These are phyloP conservation scores for Lipomyces sp. DNA, from an alignment of 805 yeast species.

Conservation along the genomic window DNA sequence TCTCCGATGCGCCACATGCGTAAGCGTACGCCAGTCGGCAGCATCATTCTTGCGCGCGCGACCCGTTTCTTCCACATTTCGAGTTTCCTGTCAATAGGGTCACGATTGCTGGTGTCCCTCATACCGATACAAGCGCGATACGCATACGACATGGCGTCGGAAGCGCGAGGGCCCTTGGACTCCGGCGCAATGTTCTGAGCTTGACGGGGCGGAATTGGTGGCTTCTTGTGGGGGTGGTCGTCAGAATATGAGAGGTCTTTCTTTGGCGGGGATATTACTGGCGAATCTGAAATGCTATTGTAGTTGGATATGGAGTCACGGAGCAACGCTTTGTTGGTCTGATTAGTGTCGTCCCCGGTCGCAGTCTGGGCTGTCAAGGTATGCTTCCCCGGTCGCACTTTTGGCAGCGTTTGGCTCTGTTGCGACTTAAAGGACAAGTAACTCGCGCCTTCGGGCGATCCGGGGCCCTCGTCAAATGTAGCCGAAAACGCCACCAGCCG, in stretches of 20 bases:
- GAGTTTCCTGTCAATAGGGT: conserved; percentile 53
- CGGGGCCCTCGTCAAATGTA: conserved; percentile 24
- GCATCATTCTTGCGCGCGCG: conserved; percentile 48
- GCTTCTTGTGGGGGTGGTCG: conserved; percentile 5
- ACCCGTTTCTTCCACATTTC: conserved; percentile 64
- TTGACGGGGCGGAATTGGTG: conserved; percentile 30
- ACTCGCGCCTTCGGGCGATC: conserved; percentile 25
- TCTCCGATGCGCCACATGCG: conserved; percentile 53
- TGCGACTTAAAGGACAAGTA: conserved; percentile 15
- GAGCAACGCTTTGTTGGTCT: background rate
- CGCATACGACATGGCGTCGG: conserved; percentile 27
- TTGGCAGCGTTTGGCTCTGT: conserved; percentile 4
- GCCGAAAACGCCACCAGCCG: conserved; percentile 32
- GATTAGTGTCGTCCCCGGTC: background rate
- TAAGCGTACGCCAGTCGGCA: conserved; percentile 51
- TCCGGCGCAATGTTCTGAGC: conserved; percentile 10
- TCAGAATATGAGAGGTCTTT: conserved; percentile 9
- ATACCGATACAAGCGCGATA: conserved; percentile 32
- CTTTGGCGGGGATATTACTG: background rate
- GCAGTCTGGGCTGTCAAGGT: background rate
- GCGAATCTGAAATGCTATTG: conserved; percentile 13
- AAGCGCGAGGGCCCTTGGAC: conserved; percentile 11
- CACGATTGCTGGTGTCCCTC: conserved; percentile 9
- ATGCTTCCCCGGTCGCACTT: conserved; percentile 1
- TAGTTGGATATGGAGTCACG: background rate